phyloP scores from a whole-genome alignment of 1,284 basidiomycete species.

The Marasmius fiardii region DNA sequence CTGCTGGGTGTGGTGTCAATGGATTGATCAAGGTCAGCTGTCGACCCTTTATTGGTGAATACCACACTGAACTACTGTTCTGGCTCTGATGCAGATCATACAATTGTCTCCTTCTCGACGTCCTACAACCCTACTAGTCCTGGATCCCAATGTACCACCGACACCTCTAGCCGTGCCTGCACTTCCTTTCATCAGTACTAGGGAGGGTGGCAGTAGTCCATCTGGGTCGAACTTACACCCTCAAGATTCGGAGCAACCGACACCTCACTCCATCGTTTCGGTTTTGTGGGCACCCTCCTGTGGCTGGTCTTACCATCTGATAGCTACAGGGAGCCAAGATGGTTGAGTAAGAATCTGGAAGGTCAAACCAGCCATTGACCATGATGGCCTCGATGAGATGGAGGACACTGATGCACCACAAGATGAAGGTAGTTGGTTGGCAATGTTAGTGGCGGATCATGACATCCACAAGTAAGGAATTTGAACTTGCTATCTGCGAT shows the following conservation, averaged over 20 bases:
- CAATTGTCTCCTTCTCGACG: slow-evolving; percentile 56
- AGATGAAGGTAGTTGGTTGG: slow-evolving; percentile 60
- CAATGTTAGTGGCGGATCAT: slow-evolving; percentile 78
- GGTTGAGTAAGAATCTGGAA: slow-evolving; percentile 89
- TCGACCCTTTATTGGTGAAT: background rate
- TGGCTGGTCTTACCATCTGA: slow-evolving; percentile 86
- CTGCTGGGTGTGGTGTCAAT: slow-evolving; percentile 67
- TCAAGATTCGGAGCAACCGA: slow-evolving; percentile 28
- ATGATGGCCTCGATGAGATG: slow-evolving; percentile 29
- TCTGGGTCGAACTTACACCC: background rate
- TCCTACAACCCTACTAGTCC: slow-evolving; percentile 38
- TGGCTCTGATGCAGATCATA: slow-evolving; percentile 37
- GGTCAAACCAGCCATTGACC: slow-evolving; percentile 49
- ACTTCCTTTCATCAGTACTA: background rate
- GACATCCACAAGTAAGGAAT: slow-evolving; percentile 71
- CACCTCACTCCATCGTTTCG: slow-evolving; percentile 65
- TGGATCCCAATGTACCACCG: slow-evolving; percentile 33
- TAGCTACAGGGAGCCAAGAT: slow-evolving; percentile 86
- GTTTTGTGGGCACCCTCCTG: slow-evolving; percentile 91
- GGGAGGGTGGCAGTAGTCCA: background rate
- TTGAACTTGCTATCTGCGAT: background rate
- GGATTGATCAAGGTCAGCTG: slow-evolving; percentile 69
- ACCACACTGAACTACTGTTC: background rate
- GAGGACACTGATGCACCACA: slow-evolving; percentile 28
- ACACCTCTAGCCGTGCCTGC: slow-evolving; percentile 5